phyloP scores from a whole-genome alignment of 495 filamentous ascomycete species.

The Achaetomiella virescens region DNA sequence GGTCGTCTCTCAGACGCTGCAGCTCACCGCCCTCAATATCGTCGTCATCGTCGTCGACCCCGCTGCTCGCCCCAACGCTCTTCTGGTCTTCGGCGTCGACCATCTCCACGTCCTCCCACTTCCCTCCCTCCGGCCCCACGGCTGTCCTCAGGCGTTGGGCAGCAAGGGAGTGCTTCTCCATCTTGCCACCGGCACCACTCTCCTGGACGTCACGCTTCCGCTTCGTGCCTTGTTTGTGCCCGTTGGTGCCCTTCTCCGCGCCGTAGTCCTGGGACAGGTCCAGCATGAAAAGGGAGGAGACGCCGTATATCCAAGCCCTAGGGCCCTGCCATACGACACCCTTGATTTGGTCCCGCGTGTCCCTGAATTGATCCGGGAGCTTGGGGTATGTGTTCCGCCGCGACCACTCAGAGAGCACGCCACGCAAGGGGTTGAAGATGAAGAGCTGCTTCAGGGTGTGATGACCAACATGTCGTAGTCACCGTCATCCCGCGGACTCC shows the following conservation, averaged over 20 bases:
- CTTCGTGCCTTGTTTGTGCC: slow-evolving; percentile 42
- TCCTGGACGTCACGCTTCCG: slow-evolving; percentile 46
- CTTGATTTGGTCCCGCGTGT: slow-evolving; percentile 68
- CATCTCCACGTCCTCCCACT: slow-evolving; percentile 34
- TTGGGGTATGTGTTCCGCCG: slow-evolving; percentile 67
- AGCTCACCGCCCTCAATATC: slow-evolving; percentile 36
- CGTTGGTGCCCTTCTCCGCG: slow-evolving; percentile 12
- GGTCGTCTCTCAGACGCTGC: slow-evolving; percentile 30
- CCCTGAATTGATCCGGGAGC: slow-evolving; percentile 65
- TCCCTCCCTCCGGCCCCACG: slow-evolving; percentile 42
- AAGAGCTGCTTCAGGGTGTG: slow-evolving; percentile 66
- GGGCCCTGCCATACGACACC: slow-evolving; percentile 78
- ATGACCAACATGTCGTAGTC: slow-evolving; percentile 64
- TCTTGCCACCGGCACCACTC: slow-evolving; percentile 53
- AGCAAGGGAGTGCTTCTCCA: slow-evolving; percentile 45
- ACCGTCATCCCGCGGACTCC: slow-evolving; percentile 17
- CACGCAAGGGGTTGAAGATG: slow-evolving; percentile 68
- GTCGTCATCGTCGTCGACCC: slow-evolving; percentile 38
- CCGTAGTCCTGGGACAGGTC: slow-evolving; percentile 70
- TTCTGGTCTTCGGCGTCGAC: slow-evolving; percentile 37
- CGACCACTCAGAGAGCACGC: slow-evolving; percentile 77
- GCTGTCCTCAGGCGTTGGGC: slow-evolving; percentile 27
- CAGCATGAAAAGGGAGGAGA: slow-evolving; percentile 87
- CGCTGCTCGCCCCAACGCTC: slow-evolving; percentile 31
- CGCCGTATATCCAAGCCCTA: slow-evolving; percentile 81